These are phyloP conservation scores for Candida sithepensis DNA, from an alignment of 805 yeast species.

Conservation along the genomic window DNA sequence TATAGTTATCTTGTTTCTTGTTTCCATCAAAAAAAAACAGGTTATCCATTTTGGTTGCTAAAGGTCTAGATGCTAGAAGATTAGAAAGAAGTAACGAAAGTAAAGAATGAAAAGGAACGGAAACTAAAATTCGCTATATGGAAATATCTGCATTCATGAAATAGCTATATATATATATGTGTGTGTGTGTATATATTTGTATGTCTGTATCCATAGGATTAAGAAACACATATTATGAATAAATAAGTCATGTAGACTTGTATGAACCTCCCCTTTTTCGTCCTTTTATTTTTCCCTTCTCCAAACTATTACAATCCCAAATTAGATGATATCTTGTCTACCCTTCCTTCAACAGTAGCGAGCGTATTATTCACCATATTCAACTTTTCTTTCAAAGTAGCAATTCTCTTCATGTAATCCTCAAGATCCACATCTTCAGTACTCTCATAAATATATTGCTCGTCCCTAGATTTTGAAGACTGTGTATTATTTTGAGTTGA, in stretches of 20 bases:
- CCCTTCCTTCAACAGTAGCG: constrained; percentile 35
- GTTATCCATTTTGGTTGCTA: constrained; percentile 69
- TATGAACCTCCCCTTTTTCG: too few species aligned
- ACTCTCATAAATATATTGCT: constrained; percentile 3
- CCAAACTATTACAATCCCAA: constrained; percentile 8
- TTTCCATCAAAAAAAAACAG: constrained; percentile 66
- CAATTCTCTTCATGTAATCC: constrained; percentile 23
- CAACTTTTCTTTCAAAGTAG: constrained; percentile 22
- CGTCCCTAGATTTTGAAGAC: neutral
- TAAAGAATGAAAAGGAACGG: too few species aligned
- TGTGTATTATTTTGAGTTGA: constrained; percentile 4
- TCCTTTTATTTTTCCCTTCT: too few species aligned
- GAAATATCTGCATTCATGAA: neutral
- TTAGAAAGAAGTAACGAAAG: too few species aligned
- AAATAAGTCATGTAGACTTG: too few species aligned
- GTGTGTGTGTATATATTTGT: too few species aligned
- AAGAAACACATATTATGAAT: too few species aligned
- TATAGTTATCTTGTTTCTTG: constrained; percentile 64
- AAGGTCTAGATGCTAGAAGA: constrained; percentile 16
- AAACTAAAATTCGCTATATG: neutral
- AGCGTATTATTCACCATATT: constrained; percentile 26
- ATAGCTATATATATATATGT: neutral
- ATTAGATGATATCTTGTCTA: constrained; percentile 24
- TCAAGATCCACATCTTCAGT: constrained; percentile 14
- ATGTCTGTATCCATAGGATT: too few species aligned